phyloP scores from a whole-genome alignment of 306 rosid species.

The Vigna mungo region DNA sequence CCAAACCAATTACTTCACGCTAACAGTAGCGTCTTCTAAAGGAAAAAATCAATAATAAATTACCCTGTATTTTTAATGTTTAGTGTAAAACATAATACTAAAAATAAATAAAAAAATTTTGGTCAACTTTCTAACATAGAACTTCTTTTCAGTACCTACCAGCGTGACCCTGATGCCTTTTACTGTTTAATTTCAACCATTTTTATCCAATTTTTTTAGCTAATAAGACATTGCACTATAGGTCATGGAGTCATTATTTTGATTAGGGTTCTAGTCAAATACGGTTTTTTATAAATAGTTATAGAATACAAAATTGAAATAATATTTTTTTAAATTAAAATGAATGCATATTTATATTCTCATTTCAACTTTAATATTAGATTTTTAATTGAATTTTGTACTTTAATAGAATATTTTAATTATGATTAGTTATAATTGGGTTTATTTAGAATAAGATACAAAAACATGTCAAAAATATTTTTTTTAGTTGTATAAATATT shows the following conservation, averaged over 20 bases:
- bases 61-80: neutral
- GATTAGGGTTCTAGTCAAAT: neutral
- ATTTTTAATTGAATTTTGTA: no score
- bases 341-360: no score
- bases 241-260: neutral
- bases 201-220: neutral
- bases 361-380: no score
- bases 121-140: slow-evolving; percentile 26
- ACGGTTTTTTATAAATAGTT: no score
- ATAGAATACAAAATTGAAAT: no score
- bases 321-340: no score
- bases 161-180: slow-evolving; percentile 27
- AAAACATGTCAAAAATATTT: no score
- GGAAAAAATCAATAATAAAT: slow-evolving; percentile 28
- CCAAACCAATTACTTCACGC: slow-evolving; percentile 46
- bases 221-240: neutral
- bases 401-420: no score
- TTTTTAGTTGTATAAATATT: no score
- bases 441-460: no score
- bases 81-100: slow-evolving; percentile 14
- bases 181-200: slow-evolving; percentile 35
- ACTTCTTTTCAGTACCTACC: slow-evolving; percentile 42
- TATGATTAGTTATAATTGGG: no score
- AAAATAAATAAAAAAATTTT: neutral
- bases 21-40: slow-evolving; percentile 40